Base-by-base conservation (phyloP, 2,329 filamentous ascomycete genomes). In the Dothistroma pini region DNA sequence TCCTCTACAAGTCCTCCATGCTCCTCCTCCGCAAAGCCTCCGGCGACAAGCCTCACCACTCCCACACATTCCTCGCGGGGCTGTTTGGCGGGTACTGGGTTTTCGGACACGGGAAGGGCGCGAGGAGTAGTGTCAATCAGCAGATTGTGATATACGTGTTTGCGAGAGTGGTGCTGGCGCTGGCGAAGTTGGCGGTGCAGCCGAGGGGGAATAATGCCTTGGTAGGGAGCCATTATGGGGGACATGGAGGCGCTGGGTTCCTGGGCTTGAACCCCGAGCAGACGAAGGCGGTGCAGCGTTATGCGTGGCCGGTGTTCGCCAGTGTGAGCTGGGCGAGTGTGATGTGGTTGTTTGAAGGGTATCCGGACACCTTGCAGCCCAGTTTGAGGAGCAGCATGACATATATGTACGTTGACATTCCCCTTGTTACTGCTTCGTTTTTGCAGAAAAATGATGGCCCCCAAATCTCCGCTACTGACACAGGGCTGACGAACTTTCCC, bases 101-200 rank as follows among this genome's bases (percentile, higher is more conserved):
- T 65, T 99, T 99, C 75, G 95, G 93, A 54, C 88, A 89, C 62
- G 88, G 88, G 41, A 82, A 81, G 74, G 87, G 91, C 71, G 69
- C 67, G 5, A 63, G 51, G 35, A 89, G 88, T 63, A 89, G 86
- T 66, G 89, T 97, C 64, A 96, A 88, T 78, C 91, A 97, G 81
- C 93, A 99, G 82, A 99, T 99, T 74, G 92, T 96, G 75, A 90
- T 97, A 70, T 99, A 99, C 80, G 90, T 99, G 65, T 97, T 97
- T 74, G 95, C 95, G 53, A 87, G 95, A 67, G 95, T 97, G 16
- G 83, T 89, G 63, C 84, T 99, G 35, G 91, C 90, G 9, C 79
- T 96, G 25, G 95, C 93, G 34, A 91, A 91, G 72, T 80, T 97
- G 60, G 86, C 90, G 59, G 86, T 97, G 65, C 88, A 91, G 75